Evolutionary conservation across 257 asterid genomes (phyloP), one percentile per base, ranked within the genome.

Genomic region (Przewalskia tangutica): DNA sequence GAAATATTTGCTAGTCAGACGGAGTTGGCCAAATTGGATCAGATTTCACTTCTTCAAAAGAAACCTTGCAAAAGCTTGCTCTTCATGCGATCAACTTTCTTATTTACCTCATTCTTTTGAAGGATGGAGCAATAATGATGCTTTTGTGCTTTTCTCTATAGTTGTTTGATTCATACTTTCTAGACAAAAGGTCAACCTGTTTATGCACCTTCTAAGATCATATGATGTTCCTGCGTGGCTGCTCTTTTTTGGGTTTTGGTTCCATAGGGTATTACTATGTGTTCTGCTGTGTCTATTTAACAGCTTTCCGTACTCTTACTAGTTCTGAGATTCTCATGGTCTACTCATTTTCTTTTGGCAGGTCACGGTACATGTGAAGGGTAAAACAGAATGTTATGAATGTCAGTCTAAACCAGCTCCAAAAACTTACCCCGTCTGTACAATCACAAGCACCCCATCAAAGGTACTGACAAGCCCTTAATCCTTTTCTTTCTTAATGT

Each of bases 391-490:
- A 86, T 96, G 99, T 75, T 96, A 96, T 81, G 99, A 96, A 86
- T 96, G 99, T 89, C 97, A 96, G 88, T 92, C 98, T 66, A 96
- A 96, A 86, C 99, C 97, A 79, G 94, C 99, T 84, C 99, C 99
- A 5, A 96, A 96, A 88, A 94, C 98, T 83, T 96, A 96, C 85
- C 99, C 99, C 17, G 98, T 96, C 51, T 96, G 99, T 82, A 96
- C 99, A 12, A 96, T 96, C 77, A 94, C 99, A 73, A 96, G 95
- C 86, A 96, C 99, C 66, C 99, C 99, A 77, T 93, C 99, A 67
- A 93, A 96, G 99, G 99, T 96, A 84, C 66, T 65, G 36, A 9
- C 4, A n/a, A 46, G 40, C 83, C 50, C 63, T 23, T 48, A 73
- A 48, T 48, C 23, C 44, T 73, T 73, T 48, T 23, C 38, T 62